Conservation (phyloP, 2,329 filamentous ascomycete species). For the Capronia coronata region DNA sequence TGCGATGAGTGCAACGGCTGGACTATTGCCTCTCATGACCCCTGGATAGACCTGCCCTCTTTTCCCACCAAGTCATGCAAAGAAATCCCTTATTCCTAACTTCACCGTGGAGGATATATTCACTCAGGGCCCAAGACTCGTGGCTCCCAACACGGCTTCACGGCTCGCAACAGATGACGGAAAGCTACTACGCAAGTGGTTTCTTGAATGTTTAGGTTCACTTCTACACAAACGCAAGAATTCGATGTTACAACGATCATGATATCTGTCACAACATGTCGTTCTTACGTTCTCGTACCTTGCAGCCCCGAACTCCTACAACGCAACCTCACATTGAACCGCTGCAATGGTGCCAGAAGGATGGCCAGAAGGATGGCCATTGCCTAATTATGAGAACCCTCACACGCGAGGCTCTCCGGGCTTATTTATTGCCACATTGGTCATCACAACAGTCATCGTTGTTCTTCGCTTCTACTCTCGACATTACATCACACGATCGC, state of each 20-base stretch:
- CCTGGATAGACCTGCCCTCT: too few species aligned
- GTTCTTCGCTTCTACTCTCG: constrained; percentile 15
- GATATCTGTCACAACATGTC: not conserved
- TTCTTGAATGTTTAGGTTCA: too few species aligned
- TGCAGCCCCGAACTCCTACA: too few species aligned
- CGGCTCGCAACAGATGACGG: too few species aligned
- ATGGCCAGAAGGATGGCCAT: constrained; percentile 11
- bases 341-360: not conserved
- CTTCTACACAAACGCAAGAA: not conserved
- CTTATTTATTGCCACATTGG: constrained; percentile 11
- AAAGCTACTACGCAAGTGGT: too few species aligned
- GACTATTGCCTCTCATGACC: too few species aligned
- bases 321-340: too few species aligned
- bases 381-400: constrained; percentile 15
- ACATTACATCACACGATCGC: constrained; percentile 2
- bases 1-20: not conserved
- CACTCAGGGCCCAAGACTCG: not conserved
- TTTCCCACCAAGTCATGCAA: not conserved
- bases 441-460: constrained; percentile 8
- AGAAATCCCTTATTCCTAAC: not conserved
- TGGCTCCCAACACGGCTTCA: not conserved
- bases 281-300: not conserved
- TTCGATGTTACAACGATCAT: not conserved
- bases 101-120: not conserved
- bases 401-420: constrained; percentile 8